Evolutionary conservation across 768 basidiomycete species (phyloP), one percentile per base, ranked within the genome.

Genomic region (Pholiota conissans): DNA sequence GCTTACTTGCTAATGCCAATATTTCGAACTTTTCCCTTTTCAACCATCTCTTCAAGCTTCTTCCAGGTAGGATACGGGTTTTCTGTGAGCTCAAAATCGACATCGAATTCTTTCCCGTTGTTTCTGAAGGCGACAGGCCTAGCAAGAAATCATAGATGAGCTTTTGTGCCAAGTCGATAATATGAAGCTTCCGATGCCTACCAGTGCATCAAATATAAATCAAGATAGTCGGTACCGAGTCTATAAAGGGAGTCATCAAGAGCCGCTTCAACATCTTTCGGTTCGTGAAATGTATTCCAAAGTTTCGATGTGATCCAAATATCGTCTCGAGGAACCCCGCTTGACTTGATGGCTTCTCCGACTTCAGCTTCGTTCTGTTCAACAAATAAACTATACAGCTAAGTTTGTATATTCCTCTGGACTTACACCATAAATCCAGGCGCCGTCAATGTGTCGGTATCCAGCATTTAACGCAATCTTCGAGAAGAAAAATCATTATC

Each of bases 181-280:
- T n/a, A n/a, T n/a, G n/a, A n/a, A n/a, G n/a, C n/a, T n/a, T n/a
- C n/a, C 42, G 56, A 55, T 11, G 62, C 73, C 14, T 64, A 87
- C 89, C 89, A 93, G 66, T 91, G 90, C 58, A 92, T 89, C 49
- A 94, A 73, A 67, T 92, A 93, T 48, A 93, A 69, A 68, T 93
- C 91, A 50, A 94, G 77, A 69, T 92, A 91, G 39, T 86, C 80
- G 1, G 83, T 85, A 2, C 81, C 80, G 2, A 91, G 80, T 61
- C 76, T 80, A 8, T 70, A 60, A 7, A 90, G 77, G 0, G 87
- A 84, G 57, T 90, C 85, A 62, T 91, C 86, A 8, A 92, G 76
- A 10, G 77, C 78, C 1, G 79, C 63, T 65, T 90, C 89, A 24
- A 92, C 79, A 63, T 90, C 86, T 57, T 87, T 83, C 0, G 91